Base-by-base conservation (phyloP, 2,329 filamentous ascomycete genomes). In the Knoxdaviesia proteae region DNA sequence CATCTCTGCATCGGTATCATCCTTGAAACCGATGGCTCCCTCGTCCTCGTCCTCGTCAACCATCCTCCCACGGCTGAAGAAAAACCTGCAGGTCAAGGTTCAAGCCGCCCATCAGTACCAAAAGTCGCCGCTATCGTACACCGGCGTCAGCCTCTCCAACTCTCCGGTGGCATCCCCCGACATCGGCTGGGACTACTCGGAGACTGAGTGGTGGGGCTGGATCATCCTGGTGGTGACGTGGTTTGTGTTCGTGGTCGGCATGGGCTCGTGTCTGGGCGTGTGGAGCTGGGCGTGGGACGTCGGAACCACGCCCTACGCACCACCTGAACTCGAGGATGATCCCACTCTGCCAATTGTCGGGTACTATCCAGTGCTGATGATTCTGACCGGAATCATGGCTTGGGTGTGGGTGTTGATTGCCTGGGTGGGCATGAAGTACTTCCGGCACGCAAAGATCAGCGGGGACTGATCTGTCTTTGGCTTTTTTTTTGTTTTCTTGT, bases 221-320 rank as follows among this genome's bases (percentile, higher is more conserved):
- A 79, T 94, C 6, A 80, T 98, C 40, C 65, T 98, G 33, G 63
- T 81, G 36, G 79, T 84, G 39, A 98, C 92, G 0, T 98, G 92
- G 90, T 63, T 92, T 38, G 86, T 94, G 31, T 96, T 98, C 57
- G 86, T 96, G 20, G 75, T 90, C 1, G 90, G 90, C 33, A 96
- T 98, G 82, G 90, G 90, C 42, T 93, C 83, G 41, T 94, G 86
- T 57, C 69, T 96, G 39, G 88, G 82, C 29, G 76, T 96, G 29
- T 98, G 90, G 90, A 90, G 79, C 58, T 98, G 90, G 90, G 90
- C 90, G 3, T 98, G 90, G 90, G 88, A 96, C 62, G 88, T 96
- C 2, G 88, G 88, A 39, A 86, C 88, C 58, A 94, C 86, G 34
- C 88, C 88, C 0, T 94, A 94, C 59, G 88, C 88, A 43, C 88